phyloP scores from a whole-genome alignment of 2,329 filamentous ascomycete genomes.

The Fusarium veterinarium region DNA sequence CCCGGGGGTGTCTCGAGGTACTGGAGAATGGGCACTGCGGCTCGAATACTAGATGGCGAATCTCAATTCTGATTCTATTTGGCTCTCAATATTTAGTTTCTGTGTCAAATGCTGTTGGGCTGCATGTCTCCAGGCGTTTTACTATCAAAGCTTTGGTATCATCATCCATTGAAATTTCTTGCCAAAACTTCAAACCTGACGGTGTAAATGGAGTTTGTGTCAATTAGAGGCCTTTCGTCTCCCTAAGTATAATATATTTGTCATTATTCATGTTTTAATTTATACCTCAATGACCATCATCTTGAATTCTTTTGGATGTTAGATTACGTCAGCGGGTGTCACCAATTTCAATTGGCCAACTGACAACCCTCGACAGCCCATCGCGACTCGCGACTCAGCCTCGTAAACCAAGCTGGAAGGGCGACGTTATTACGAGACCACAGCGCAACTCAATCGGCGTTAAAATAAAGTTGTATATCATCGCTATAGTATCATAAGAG shows the following conservation, averaged over 20 bases:
- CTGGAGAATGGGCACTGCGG: conserved; percentile 6
- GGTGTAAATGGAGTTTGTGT: rapidly evolving
- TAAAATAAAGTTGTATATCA: neutral
- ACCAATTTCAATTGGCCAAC: conserved; percentile 37
- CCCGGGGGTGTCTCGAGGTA: conserved; percentile 6
- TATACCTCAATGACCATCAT: neutral
- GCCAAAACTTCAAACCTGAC: neutral
- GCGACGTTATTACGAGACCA: conserved; percentile 4
- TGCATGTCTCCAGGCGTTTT: neutral
- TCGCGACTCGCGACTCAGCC: conserved; percentile 43
- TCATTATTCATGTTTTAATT: neutral
- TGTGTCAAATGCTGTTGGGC: neutral
- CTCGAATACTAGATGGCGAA: conserved; percentile 39
- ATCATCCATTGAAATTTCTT: neutral
- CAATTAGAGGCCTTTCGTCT: neutral
- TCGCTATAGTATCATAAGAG: neutral
- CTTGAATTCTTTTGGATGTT: neutral
- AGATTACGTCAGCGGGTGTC: conserved; percentile 41
- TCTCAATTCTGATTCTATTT: conserved; percentile 34
- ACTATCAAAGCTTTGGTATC: neutral
- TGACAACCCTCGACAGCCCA: conserved; percentile 12
- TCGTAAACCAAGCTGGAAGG: conserved; percentile 27
- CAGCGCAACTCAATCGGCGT: conserved; percentile 16
- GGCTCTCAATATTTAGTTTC: neutral
- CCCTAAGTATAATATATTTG: neutral